phyloP scores from a whole-genome alignment of 2,329 filamentous ascomycete genomes.

The Diaporthe vexans region DNA sequence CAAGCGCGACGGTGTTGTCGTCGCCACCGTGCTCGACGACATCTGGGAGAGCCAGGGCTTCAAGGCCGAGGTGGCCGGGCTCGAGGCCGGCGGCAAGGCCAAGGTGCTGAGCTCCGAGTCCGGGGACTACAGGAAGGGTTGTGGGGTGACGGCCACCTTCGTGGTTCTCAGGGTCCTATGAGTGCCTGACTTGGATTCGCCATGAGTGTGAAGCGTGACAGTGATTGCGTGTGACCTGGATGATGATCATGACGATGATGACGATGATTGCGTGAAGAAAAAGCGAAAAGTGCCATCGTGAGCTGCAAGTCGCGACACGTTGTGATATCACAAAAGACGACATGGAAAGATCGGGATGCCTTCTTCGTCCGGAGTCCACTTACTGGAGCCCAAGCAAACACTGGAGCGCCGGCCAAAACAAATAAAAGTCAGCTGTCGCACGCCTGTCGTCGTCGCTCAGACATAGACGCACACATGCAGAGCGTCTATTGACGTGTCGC shows the following conservation, averaged over 20 bases:
- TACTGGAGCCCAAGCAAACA: conserved; percentile 29
- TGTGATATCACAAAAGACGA: conserved; percentile 20
- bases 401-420: conserved; percentile 29
- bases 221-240: conserved; percentile 16
- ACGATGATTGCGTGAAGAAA: conserved; percentile 10
- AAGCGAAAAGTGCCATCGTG: conserved; percentile 27
- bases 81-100: conserved; percentile 27
- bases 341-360: conserved; percentile 19
- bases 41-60: conserved; percentile 38
- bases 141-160: conserved; percentile 26
- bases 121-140: conserved; percentile 34
- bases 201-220: conserved; percentile 23
- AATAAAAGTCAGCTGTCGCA: conserved; percentile 23
- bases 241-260: background rate
- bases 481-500: background rate
- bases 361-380: conserved; percentile 30
- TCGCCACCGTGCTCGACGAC: conserved; percentile 41
- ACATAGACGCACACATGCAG: background rate
- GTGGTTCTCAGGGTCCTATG: conserved; percentile 21
- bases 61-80: conserved; percentile 33
- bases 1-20: conserved; percentile 49
- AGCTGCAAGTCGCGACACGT: conserved; percentile 15
- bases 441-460: background rate
- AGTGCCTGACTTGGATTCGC: background rate
- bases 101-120: conserved; percentile 34